Percentiles rank a stretch among this genome's conserved stretches.
phyloP scores from a whole-genome alignment of 1,284 basidiomycete species.

The Apiotrichum gamsii region DNA sequence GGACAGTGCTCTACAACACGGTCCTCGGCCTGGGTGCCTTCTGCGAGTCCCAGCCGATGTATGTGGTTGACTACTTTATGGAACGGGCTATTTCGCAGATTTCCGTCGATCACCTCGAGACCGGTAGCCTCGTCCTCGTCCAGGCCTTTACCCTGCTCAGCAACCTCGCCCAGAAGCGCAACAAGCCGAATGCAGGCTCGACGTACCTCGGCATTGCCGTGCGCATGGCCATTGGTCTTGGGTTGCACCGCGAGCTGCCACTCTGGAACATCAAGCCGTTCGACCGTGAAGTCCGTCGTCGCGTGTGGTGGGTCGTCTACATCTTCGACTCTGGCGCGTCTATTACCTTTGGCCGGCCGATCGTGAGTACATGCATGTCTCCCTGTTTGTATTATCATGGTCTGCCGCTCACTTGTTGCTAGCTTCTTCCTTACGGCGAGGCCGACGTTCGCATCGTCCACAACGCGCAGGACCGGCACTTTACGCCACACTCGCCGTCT shows the following conservation, averaged over 20 bases:
- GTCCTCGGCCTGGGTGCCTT: slow-evolving; percentile 26
- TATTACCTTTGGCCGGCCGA: slow-evolving; percentile 28
- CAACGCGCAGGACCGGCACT: slow-evolving; percentile 17
- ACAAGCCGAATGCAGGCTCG: slow-evolving; percentile 22
- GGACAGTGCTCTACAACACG: slow-evolving; percentile 18
- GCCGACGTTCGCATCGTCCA: slow-evolving; percentile 18
- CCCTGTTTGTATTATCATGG: neutral
- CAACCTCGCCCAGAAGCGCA: slow-evolving; percentile 28
- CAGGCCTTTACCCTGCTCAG: slow-evolving; percentile 26
- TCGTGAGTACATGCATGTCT: slow-evolving; percentile 8
- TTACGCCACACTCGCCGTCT: slow-evolving; percentile 11
- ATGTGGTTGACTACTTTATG: slow-evolving; percentile 21
- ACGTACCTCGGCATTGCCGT: slow-evolving; percentile 28
- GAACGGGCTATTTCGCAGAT: slow-evolving; percentile 15
- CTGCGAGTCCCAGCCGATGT: slow-evolving; percentile 18
- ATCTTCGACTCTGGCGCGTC: slow-evolving; percentile 25
- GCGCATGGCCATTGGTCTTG: slow-evolving; percentile 31
- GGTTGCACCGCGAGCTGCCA: slow-evolving; percentile 27
- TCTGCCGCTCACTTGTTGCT: no score
- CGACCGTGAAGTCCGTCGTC: slow-evolving; percentile 26
- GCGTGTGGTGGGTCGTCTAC: slow-evolving; percentile 30
- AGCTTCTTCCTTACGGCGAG: slow-evolving; percentile 19
- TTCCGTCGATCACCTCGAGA: slow-evolving; percentile 20
- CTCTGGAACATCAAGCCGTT: slow-evolving; percentile 23
- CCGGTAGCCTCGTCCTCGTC: slow-evolving; percentile 21